Conservation (phyloP, 352 stramenopile species). For the Pythium apleroticum region DNA sequence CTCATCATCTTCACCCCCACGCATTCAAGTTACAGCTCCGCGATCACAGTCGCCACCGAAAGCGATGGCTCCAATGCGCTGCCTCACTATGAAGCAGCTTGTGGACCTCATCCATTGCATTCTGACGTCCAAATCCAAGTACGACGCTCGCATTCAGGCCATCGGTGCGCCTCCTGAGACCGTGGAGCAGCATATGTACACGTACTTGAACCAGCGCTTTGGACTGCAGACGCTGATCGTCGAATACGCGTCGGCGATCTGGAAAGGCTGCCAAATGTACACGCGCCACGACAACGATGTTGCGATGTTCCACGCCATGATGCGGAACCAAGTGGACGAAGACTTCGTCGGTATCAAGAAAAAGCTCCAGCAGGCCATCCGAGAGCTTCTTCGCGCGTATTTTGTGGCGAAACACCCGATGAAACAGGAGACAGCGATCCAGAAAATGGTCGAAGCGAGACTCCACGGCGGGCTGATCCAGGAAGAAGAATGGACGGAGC, state of each 20-base stretch:
- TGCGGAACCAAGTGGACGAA: conserved; percentile 83
- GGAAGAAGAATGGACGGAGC: conserved; percentile 69
- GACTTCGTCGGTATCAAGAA: conserved; percentile 76
- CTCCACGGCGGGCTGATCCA: conserved; percentile 38
- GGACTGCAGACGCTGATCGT: conserved; percentile 72
- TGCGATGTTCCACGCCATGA: conserved; percentile 69
- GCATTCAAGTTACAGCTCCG: neutral
- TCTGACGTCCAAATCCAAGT: conserved; percentile 69
- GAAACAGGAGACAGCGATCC: conserved; percentile 61
- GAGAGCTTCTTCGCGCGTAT: conserved; percentile 69
- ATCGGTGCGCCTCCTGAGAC: conserved; percentile 65
- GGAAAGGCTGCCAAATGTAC: conserved; percentile 63
- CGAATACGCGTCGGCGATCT: conserved; percentile 80
- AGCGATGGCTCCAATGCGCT: conserved; percentile 25
- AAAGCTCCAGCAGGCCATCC: conserved; percentile 70
- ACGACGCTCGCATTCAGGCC: conserved; percentile 45
- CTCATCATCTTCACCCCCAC: neutral
- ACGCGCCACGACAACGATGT: conserved; percentile 64
- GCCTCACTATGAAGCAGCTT: conserved; percentile 77
- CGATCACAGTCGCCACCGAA: neutral
- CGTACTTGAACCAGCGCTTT: conserved; percentile 87
- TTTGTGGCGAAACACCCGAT: conserved; percentile 63
- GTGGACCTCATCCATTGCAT: conserved; percentile 75
- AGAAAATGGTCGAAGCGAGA: conserved; percentile 43
- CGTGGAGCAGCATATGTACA: conserved; percentile 90